phyloP scores from a whole-genome alignment of 2,329 filamentous ascomycete genomes.

The Lojkania enalia region DNA sequence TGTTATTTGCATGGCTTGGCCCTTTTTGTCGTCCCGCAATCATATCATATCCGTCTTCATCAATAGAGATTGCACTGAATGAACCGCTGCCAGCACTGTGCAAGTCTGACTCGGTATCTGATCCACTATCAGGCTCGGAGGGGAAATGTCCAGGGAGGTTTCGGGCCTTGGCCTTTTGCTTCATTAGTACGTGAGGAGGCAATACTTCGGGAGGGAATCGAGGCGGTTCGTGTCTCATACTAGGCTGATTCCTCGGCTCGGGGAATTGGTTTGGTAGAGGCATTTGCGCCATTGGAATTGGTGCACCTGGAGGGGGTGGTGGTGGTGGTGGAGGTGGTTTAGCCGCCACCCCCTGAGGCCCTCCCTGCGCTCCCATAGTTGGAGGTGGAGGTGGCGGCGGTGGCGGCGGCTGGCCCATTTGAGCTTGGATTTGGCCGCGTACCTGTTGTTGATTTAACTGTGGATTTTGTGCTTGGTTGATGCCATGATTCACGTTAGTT shows the following conservation, averaged over 20 bases:
- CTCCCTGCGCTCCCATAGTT: neutral
- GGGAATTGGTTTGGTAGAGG: slow-evolving; percentile 18
- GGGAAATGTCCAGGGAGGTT: slow-evolving; percentile 3
- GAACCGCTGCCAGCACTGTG: slow-evolving; percentile 20
- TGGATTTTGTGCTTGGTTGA: neutral
- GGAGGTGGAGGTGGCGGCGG: neutral
- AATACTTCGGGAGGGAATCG: slow-evolving; percentile 9
- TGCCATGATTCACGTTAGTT: neutral
- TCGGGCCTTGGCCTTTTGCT: slow-evolving; percentile 22
- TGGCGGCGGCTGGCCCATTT: neutral
- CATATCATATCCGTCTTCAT: slow-evolving; percentile 22
- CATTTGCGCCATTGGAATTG: neutral
- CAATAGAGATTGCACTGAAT: slow-evolving; percentile 21
- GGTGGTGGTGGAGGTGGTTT: neutral
- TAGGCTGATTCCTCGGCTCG: slow-evolving; percentile 4
- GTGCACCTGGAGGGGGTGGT: neutral
- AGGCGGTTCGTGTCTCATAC: slow-evolving; percentile 11
- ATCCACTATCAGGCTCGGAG: slow-evolving; percentile 6
- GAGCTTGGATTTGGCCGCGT: neutral
- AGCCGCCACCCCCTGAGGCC: neutral
- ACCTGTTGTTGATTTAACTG: neutral
- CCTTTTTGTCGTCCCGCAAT: slow-evolving; percentile 13
- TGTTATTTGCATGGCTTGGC: slow-evolving; percentile 12
- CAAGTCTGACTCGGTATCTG: slow-evolving; percentile 21
- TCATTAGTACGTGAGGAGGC: slow-evolving; percentile 13